Conservation (phyloP, 805 yeast genomes). For the Saccharomycopsis sp. region DNA sequence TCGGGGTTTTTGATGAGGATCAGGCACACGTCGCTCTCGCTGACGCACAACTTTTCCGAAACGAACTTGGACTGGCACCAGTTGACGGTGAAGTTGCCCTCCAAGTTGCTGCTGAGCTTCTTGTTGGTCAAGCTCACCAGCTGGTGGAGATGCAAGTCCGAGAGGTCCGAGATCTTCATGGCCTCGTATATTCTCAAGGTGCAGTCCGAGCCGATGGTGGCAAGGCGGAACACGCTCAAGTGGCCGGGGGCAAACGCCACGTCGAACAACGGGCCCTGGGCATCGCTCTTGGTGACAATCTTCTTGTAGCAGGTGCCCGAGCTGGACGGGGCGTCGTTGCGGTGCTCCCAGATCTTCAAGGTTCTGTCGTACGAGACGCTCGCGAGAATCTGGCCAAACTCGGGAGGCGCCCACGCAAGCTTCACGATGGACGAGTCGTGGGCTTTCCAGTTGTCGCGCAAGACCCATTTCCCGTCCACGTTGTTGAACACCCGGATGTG, state of each 20-base stretch:
- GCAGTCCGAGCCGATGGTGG: constrained; percentile 87
- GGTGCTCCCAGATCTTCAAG: constrained; percentile 86
- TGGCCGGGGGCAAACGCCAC: constrained; percentile 85
- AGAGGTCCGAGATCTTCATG: constrained; percentile 78
- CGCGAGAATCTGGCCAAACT: constrained; percentile 79
- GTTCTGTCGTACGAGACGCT: constrained; percentile 87
- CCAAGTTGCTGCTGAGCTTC: constrained; percentile 35
- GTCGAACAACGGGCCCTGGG: constrained; percentile 82
- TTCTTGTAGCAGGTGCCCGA: constrained; percentile 81
- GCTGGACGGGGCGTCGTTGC: constrained; percentile 62
- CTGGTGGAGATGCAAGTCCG: constrained; percentile 64
- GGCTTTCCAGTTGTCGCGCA: constrained; percentile 89
- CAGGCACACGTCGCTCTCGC: constrained; percentile 81
- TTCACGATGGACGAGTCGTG: constrained; percentile 83
- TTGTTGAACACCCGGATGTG: constrained; percentile 76
- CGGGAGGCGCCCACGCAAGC: constrained; percentile 90
- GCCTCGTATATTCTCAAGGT: constrained; percentile 78
- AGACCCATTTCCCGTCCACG: constrained; percentile 62
- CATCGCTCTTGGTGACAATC: constrained; percentile 71
- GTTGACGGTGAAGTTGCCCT: constrained; percentile 73
- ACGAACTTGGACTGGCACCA: constrained; percentile 89
- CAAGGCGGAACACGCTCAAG: constrained; percentile 64
- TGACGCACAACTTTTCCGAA: constrained; percentile 70
- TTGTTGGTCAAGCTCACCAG: constrained; percentile 38
- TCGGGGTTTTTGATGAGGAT: constrained; percentile 39